Base-by-base conservation (phyloP, 2,329 filamentous ascomycete genomes). In the Colletotrichum chlorophyti region DNA sequence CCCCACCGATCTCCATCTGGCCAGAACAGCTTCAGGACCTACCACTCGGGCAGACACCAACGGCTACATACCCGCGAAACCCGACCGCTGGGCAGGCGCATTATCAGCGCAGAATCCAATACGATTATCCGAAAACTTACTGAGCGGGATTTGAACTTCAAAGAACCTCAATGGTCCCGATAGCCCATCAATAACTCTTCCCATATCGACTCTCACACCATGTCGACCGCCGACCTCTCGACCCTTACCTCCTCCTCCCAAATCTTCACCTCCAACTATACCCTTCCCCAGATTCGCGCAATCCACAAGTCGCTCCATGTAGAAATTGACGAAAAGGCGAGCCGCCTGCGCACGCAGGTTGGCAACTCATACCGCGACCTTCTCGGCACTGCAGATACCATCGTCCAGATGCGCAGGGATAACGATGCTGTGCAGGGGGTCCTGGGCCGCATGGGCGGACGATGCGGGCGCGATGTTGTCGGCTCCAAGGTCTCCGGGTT, bases 331-430 rank as follows among this genome's bases (percentile, higher is more conserved):
- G 85, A 88, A 69, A 87, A 87, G 66, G 80, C 84, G 29, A 77
- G 77, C 46, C 84, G 85, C 27, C 77, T 89, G 67, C 84, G 86
- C 65, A 86, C 81, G 15, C 83, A 87, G 69, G 86, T 89, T 61
- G 86, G 86, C 64, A 80, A 77, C 58, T 87, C 83, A 68, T 98
- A 98, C 74, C 90, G 94, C 65, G 91, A 95, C 67, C 86, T 98
- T 8, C 86, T 98, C 23, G 91, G 91, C 49, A 97, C 94, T 0
- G 94, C 94, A 52, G 93, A 97, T 75, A 88, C 88, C n/a, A 98
- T 98, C 65, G 90, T 97, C 52, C 84, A 88, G 60, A 97, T 98
- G 91, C 90, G 91, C 65, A 76, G 75, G 34, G 87, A 94, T 69
- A 94, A 95, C 76, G 84, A 88, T 60, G 77, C 80, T 11, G 89